phyloP scores from a whole-genome alignment of 2,329 filamentous ascomycete genomes.

The Ceratocystis diversiconidia region DNA sequence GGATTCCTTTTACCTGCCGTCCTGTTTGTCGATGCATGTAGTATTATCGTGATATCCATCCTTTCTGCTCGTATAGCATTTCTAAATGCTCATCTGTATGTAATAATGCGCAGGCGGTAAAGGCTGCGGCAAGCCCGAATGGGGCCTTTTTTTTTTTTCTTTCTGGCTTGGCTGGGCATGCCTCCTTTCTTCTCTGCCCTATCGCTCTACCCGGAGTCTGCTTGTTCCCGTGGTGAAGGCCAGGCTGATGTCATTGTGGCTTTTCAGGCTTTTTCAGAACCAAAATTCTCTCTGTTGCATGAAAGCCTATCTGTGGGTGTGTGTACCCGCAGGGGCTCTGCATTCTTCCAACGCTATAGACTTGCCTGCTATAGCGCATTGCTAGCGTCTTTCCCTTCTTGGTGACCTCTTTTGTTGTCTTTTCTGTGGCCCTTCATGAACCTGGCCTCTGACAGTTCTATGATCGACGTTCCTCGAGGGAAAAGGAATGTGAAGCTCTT shows the following conservation, averaged over 20 bases:
- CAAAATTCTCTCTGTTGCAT: neutral
- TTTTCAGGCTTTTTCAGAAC: neutral
- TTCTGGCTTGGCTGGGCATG: neutral
- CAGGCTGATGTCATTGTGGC: slow-evolving; percentile 2
- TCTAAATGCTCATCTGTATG: neutral
- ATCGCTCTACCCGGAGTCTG: neutral
- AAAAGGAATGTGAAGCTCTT: neutral
- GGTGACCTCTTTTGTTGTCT: neutral
- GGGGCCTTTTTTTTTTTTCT: neutral
- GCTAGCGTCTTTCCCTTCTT: neutral
- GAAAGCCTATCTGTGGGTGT: neutral
- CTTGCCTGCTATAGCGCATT: neutral
- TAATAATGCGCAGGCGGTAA: neutral
- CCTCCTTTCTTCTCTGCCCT: neutral
- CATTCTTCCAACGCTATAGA: neutral
- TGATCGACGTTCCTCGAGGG: neutral
- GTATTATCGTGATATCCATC: neutral
- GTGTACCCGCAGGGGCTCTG: neutral
- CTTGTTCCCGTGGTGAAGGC: neutral
- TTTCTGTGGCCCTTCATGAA: neutral
- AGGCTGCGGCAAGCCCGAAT: neutral
- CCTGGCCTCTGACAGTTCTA: neutral
- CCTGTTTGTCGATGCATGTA: neutral
- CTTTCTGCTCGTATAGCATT: neutral
- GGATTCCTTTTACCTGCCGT: neutral